Conservation (phyloP, 169 alveolate species). For the Plasmodium reichenowi region DNA sequence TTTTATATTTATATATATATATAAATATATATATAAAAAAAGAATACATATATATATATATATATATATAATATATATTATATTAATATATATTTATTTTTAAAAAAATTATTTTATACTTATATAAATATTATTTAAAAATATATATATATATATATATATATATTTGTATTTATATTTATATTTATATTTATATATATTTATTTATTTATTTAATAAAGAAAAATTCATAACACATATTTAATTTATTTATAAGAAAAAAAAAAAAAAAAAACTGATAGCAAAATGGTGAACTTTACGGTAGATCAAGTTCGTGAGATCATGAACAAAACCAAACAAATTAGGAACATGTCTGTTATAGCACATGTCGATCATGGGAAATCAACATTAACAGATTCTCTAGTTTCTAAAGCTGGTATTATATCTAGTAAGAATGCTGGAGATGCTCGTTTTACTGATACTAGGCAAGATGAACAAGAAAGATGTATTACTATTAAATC, state of each 20-base stretch:
- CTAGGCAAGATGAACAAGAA: conserved; percentile 99
- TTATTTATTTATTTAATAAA: not conserved
- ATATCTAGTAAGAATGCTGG: conserved; percentile 99
- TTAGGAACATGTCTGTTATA: conserved; percentile 99
- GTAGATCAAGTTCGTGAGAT: conserved; percentile 98
- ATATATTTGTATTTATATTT: not conserved
- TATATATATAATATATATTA: no score
- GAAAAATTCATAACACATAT: conserved; percentile 14
- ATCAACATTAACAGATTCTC: conserved; percentile 98
- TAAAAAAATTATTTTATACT: no score
- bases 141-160: no score
- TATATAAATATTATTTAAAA: no score
- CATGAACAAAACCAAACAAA: conserved; percentile 98
- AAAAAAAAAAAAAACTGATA: conserved; percentile 4
- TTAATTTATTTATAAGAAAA: not conserved
- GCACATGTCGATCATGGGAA: conserved; percentile 99
- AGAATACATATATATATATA: no score
- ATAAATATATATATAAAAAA: no score
- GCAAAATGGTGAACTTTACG: conserved; percentile 98
- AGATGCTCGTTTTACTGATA: conserved; percentile 99
- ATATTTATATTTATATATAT: not conserved
- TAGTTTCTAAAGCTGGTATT: conserved; percentile 99
- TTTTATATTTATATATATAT: no score
- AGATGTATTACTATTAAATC: conserved; percentile 99
- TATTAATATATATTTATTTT: no score